Base-by-base conservation (phyloP, 78 protist species). In the Polysphondylium violaceum region DNA sequence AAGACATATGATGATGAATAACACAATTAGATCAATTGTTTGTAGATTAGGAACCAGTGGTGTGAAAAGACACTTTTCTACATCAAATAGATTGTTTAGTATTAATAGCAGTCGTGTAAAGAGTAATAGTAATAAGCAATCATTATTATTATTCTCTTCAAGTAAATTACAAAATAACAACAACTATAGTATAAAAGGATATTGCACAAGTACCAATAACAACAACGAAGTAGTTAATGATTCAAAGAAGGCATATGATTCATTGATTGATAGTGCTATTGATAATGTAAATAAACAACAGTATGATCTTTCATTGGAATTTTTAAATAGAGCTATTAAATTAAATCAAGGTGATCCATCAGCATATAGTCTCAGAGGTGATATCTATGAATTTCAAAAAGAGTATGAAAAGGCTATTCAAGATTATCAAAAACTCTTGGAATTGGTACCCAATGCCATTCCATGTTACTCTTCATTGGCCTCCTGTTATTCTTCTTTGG, bases 281-380 rank as follows among this genome's bases (percentile, higher is more conserved):
- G 43, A 17, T 8, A n/a, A 41, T 6, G 67, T 41, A 2, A 69
- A 33, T 29, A 40, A 38, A 59, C 51, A 41, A 40, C 17, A n/a
- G 9, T 51, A 16, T 69, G 29, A 21, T 19, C 74, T 55, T 8
- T 67, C 91, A 17, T 43, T 83, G 12, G 44, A 17, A 2, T 8
- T 8, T 1, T 50, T 83, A 17, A 12, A 43, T 36, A 33, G 43
- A 36, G 77, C 79, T n/a, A 83, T 83, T 43, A 5, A 31, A 43
- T 21, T 69, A 2, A 27, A 7, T 25, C 51, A 43, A 29, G 21
- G 0, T 1, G 91, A 83, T 36, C 16, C 79, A 21, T 23, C 69
- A 43, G 91, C 79, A 51, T 83, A 69, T 33, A 38, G 73, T 36
- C 33, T 59, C 27, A 53, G 91, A 41, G 91, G 81, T 0, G 77